phyloP scores from a whole-genome alignment of 306 rosid genomes.

The Ammopiptanthus mongolicus region DNA sequence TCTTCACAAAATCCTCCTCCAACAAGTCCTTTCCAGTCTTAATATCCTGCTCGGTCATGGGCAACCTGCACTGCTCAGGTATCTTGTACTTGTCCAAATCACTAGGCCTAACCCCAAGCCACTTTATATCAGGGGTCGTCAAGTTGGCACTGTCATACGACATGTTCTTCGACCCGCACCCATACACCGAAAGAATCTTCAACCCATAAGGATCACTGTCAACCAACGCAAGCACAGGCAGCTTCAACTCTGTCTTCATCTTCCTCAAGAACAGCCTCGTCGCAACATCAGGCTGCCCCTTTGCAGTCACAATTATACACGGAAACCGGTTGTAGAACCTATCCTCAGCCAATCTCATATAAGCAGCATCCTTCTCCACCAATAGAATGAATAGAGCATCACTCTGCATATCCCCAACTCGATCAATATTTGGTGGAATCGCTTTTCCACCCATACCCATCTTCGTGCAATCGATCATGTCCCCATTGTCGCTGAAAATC shows the following conservation, averaged over 20 bases:
- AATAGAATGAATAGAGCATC: constrained; percentile 79
- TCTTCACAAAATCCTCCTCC: constrained; percentile 94
- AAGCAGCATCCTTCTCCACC: constrained; percentile 96
- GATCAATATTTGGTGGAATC: constrained; percentile 79
- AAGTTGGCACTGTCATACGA: constrained; percentile 86
- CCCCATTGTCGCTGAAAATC: constrained; percentile 89
- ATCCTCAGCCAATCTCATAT: constrained; percentile 87
- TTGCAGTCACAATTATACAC: constrained; percentile 66
- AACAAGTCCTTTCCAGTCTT: constrained; percentile 91
- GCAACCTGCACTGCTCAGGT: constrained; percentile 88
- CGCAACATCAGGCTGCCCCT: constrained; percentile 91
- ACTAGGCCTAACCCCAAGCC: constrained; percentile 89
- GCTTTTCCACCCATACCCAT: constrained; percentile 99
- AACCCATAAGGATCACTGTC: constrained; percentile 93
- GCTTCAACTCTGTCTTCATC: constrained; percentile 84
- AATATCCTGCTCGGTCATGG: constrained; percentile 94
- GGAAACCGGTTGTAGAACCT: constrained; percentile 87
- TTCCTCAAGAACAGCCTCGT: constrained; percentile 84
- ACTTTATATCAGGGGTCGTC: constrained; percentile 91
- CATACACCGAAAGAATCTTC: constrained; percentile 82
- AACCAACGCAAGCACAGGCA: constrained; percentile 82
- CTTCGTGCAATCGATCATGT: constrained; percentile 89
- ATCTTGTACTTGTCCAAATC: constrained; percentile 93
- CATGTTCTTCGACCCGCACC: constrained; percentile 93
- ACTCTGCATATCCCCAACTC: constrained; percentile 92